Conservation (phyloP, 345 rosid species). For the Carallia brachiata region DNA sequence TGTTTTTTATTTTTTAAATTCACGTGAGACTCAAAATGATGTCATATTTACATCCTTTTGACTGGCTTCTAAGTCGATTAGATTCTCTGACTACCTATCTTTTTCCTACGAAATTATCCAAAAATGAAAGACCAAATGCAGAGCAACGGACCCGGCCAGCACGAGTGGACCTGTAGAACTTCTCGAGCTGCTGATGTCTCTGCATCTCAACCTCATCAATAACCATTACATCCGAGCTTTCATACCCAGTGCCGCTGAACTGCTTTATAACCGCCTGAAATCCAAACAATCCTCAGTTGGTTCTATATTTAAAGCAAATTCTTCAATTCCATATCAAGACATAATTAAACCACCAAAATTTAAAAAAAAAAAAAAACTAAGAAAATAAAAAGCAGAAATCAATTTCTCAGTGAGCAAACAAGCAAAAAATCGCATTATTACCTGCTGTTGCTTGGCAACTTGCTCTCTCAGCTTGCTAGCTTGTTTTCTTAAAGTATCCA, state of each 20-base stretch:
- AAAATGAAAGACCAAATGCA: no score
- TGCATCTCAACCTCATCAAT: constrained; percentile 93
- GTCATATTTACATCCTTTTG: no score
- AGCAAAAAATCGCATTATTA: no score
- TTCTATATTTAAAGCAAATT: background rate
- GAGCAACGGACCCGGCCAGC: constrained; percentile 58
- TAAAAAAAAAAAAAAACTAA: no score
- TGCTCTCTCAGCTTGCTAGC: constrained; percentile 92
- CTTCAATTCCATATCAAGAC: background rate
- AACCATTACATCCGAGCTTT: constrained; percentile 80
- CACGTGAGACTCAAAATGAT: no score
- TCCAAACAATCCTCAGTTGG: constrained; percentile 4
- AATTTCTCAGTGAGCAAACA: no score
- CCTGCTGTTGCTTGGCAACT: constrained; percentile 92
- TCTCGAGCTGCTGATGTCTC: constrained; percentile 90
- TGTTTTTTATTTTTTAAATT: no score
- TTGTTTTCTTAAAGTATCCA: constrained; percentile 92
- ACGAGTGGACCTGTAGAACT: constrained; percentile 79
- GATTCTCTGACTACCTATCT: no score
- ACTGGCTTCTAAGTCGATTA: no score
- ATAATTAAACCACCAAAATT: background rate
- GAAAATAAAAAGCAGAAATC: no score
- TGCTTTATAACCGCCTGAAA: constrained; percentile 96
- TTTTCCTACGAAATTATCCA: no score
- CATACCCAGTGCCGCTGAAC: constrained; percentile 82